phyloP scores from a whole-genome alignment of 1,284 basidiomycete species.

The Cryptococcus neoformans region DNA sequence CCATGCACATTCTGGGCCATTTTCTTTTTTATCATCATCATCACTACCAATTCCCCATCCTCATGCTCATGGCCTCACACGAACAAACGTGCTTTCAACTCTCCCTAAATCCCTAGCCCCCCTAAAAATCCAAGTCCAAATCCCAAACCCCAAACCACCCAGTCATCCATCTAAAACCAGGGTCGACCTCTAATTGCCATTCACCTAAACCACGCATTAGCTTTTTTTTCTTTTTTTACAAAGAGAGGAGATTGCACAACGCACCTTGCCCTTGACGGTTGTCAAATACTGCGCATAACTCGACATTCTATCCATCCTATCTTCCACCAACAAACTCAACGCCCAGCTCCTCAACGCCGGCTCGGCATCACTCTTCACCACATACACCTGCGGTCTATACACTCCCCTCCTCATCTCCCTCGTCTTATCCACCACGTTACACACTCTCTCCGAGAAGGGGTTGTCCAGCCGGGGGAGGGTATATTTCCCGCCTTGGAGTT shows the following conservation, averaged over 20 bases:
- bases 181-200: conserved; percentile 7
- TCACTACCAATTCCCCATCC: no score
- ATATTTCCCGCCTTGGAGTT: conserved; percentile 86
- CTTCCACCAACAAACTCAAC: conserved; percentile 89
- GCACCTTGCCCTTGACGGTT: conserved; percentile 70
- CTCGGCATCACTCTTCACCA: conserved; percentile 98
- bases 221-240: neutral
- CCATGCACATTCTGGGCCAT: no score
- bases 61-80: no score
- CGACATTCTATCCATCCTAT: conserved; percentile 88
- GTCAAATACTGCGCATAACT: conserved; percentile 93
- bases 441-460: conserved; percentile 87
- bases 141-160: no score
- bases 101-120: no score
- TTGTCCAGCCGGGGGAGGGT: conserved; percentile 88
- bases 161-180: no score
- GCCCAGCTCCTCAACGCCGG: conserved; percentile 92
- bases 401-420: conserved; percentile 74
- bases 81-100: no score
- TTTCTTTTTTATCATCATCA: no score
- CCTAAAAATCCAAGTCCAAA: no score
- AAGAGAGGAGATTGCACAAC: conserved; percentile 16
- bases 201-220: conserved; percentile 2
- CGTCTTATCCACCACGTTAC: conserved; percentile 73
- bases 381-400: conserved; percentile 92